Evolutionary conservation across 164 flowering plant genomes (phyloP), one percentile per base, ranked within the genome.

Genomic region (Stephania japonica): DNA sequence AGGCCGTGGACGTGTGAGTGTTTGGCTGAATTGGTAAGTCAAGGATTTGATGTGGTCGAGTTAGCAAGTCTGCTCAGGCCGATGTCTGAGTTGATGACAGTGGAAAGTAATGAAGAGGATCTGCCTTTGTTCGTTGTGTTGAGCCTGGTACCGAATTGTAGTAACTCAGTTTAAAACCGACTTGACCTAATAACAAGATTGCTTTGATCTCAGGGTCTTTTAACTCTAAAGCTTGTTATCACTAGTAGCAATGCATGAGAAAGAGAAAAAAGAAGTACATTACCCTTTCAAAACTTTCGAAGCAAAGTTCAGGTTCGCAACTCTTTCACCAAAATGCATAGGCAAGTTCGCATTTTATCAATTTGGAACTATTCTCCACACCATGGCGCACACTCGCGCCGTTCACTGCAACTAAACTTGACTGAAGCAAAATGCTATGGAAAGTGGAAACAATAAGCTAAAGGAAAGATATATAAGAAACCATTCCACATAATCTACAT

Each of bases 11-110:
- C 81, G 0, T 25, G 72, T 3, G 83, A 77, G 2, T 80, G 83
- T 76, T 62, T 81, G 65, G 73, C 73, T 32, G 79, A 79, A 81
- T 71, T 85, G 76, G 73, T 16, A 69, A 68, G 68, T 27, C 73
- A 82, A 44, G 86, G 86, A 1, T 85, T 85, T 70, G 73, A 27
- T 12, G 78, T 85, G 7, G 67, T 69, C 9, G 85, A 83, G 75
- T 69, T 79, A 18, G 49, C 73, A 50, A 77, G 73, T 53, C 70
- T 5, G 26, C 49, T 65, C 61, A 56, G 59, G 11, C 32, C 61
- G 24, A 24, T 38, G 4, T 56, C 44, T 32, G 38, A 32, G 38
- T 32, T 32, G 38, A 32, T 2, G 18, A 41, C 70, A 18, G 1
- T 21, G 16, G 49, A 12, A 1, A 8, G 0, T 32, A 9, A 9